Evolutionary conservation across 768 basidiomycete species (phyloP), one percentile per base, ranked within the genome.

Genomic region (Leccinum barrowsii): DNA sequence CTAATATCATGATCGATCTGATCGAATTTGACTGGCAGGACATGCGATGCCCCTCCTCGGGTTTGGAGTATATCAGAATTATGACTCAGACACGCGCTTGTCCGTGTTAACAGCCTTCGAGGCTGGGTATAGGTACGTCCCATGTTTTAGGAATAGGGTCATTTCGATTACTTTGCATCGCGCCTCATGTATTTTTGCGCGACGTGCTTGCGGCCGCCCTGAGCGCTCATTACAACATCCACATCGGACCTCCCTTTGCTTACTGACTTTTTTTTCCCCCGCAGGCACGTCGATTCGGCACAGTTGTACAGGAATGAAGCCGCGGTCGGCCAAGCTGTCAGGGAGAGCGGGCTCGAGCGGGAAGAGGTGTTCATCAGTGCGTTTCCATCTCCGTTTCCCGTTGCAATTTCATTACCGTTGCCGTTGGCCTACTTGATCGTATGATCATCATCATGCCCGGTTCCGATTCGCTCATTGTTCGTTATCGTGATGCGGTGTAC

Each of bases 221-320:
- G 10, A 8, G 40, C n/a, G n/a, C 19, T 19, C 42, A 44, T 44
- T n/a, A 44, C 42, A 8, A 44, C 19, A 44, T 44, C 22, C 47
- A 47, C 37, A 47, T 40, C 57, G 54, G 54, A 57, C 54, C n/a
- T 34, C 2, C 22, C 8, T 35, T 44, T 47, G n/a, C 8, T 13
- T 13, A 24, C 47, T 44, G 11, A 17, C 3, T 8, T n/a, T n/a
- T 37, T 10, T 10, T 42, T 35, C n/a, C 4, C 5, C 19, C 11
- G 5, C 55, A 89, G 89, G 55, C 90, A 89, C 57, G 74, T 91
- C 48, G 90, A 92, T 69, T 82, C 86, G 1, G 90, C 90, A 1
- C 86, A 86, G 60, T 74, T 77, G 40, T 92, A 91, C 68, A 75
- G 73, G 56, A 89, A 89, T 59, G 87, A 90, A 67, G 77, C 77